Conservation (phyloP, 768 basidiomycete genomes). For the Collybiopsis luxurians region DNA sequence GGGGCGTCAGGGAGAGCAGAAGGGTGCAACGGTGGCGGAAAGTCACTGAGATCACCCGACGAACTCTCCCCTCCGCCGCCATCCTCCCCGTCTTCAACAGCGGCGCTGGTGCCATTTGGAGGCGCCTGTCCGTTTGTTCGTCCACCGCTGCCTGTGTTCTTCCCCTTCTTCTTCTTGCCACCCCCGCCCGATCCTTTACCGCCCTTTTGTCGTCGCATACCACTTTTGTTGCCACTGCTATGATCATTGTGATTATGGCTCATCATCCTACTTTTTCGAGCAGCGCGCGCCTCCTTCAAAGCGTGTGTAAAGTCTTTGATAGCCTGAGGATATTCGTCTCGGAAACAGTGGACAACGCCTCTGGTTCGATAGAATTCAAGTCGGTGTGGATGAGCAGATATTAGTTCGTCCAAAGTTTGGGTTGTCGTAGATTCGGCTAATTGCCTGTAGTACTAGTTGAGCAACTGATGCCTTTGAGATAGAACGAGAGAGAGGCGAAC, state of each 20-base stretch:
- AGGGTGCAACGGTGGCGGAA: constrained; percentile 57
- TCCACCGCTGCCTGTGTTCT: constrained; percentile 25
- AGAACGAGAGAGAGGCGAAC: constrained; percentile 42
- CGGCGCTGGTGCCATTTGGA: constrained; percentile 58
- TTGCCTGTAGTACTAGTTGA: constrained; percentile 49
- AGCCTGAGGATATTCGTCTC: constrained; percentile 75
- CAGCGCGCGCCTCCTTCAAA: constrained; percentile 70
- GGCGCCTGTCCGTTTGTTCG: constrained; percentile 65
- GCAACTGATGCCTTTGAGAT: constrained; percentile 3
- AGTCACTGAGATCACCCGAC: constrained; percentile 38
- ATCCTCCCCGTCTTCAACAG: constrained; percentile 42
- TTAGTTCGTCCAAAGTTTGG: constrained; percentile 75
- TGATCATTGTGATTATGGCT: constrained; percentile 32
- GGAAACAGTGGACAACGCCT: constrained; percentile 88
- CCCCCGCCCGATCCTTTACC: constrained; percentile 26
- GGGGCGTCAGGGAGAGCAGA: constrained; percentile 77
- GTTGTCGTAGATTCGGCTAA: constrained; percentile 83
- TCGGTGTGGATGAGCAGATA: constrained; percentile 66
- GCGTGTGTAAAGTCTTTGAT: constrained; percentile 81
- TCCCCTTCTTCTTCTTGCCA: constrained; percentile 56
- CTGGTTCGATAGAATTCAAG: constrained; percentile 86
- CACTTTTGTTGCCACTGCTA: constrained; percentile 16
- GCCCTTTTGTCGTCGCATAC: constrained; percentile 6
- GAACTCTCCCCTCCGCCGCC: constrained; percentile 10
- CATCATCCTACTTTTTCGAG: constrained; percentile 56